Percentiles rank a stretch among this genome's conserved stretches.
phyloP scores from a whole-genome alignment of 129 eudicot genomes.

The Oenanthe sinensis region DNA sequence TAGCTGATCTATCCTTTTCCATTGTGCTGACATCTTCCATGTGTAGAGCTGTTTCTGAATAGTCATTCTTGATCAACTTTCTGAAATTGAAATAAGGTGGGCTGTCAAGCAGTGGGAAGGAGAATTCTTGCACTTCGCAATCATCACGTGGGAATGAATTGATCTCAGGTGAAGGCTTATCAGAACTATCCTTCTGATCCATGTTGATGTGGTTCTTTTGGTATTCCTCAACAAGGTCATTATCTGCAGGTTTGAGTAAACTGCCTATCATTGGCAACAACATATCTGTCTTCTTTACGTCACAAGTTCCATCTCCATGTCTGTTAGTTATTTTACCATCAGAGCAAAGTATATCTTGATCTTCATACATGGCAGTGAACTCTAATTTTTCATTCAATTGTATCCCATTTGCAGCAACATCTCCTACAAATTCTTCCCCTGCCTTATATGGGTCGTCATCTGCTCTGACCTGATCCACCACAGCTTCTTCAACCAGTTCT shows the following conservation, averaged over 20 bases:
- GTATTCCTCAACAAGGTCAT: not conserved
- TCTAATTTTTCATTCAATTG: slow-evolving; percentile 6
- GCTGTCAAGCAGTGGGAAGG: not conserved
- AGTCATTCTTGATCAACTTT: not conserved
- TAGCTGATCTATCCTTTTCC: slow-evolving; percentile 1
- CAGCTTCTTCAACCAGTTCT: not conserved
- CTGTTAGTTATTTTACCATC: not conserved
- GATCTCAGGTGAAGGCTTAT: not conserved
- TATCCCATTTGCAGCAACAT: slow-evolving; percentile 4
- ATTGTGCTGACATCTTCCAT: not conserved
- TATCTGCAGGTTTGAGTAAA: not conserved
- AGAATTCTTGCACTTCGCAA: slow-evolving; percentile 3
- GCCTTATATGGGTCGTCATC: not conserved
- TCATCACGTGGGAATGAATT: not conserved
- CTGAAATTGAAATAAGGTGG: not conserved
- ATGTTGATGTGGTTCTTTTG: not conserved
- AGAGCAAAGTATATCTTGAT: slow-evolving; percentile 6
- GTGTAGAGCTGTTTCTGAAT: not conserved
- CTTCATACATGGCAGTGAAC: not conserved
- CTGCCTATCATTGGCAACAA: not conserved
- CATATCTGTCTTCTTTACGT: not conserved
- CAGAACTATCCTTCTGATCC: not conserved
- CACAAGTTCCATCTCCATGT: not conserved
- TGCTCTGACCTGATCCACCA: not conserved
- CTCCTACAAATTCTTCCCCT: slow-evolving; percentile 11